Evolutionary conservation across 805 yeast genomes (phyloP), one percentile per base, ranked within the genome.

Genomic region (Kodamaea restingae): DNA sequence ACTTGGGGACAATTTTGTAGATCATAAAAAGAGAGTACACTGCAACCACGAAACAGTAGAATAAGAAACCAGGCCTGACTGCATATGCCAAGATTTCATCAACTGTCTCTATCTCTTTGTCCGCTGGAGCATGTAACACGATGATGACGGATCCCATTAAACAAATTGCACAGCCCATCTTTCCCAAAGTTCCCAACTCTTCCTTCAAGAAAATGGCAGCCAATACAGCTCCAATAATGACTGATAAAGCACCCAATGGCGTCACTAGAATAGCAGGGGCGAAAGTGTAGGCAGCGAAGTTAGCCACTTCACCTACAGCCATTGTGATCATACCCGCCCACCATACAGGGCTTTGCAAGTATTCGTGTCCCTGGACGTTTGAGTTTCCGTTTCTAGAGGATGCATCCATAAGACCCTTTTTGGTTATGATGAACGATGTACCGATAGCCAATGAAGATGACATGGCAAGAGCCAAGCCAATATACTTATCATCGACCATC

Each of bases 181-280:
- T 84, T 10, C 96, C 96, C 52, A 88, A 67, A 7, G 84, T 76
- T 1, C 96, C 96, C 43, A 88, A 73, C 54, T 87, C 93, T 59
- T 88, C 96, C 54, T 84, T 82, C 47, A 88, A 67, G 54, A 88
- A 87, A 3, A 88, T 58, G 2, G 95, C 83, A 1, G 96, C 96
- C 46, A 88, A 67, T 5, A 88, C 87, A 2, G 96, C 95, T 11
- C 96, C 96, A 44, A 88, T 88, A 47, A 88, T 85, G 17, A 88
- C 96, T 6, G 90, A 80, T 18, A 88, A 67, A 0, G 96, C 96
- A 9, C 96, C 96, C 40, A 88, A 67, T 4, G 96, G 96, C 4
- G 96, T 88, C 30, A 88, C 96, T 50, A 88, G 63, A 47, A 88
- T 84, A 1, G 96, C 95, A 3, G 96, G 96, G 0, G 96, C 96